Evolutionary conservation across 2,329 filamentous ascomycete species (phyloP).

Genomic region (Fusarium tupiense): DNA sequence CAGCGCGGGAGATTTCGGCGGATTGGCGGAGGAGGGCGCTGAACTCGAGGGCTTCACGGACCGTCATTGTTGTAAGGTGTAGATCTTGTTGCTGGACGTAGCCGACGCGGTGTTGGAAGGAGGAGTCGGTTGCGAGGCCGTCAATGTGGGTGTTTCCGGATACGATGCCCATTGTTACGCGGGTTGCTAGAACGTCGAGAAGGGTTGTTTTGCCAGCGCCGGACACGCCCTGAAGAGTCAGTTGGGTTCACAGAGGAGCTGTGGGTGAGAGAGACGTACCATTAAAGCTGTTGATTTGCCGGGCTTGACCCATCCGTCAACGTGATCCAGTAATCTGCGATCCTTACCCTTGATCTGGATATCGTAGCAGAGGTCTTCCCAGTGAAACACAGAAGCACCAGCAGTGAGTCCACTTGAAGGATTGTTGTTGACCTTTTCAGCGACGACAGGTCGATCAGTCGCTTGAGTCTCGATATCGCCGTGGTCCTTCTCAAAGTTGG

Average conservation of each 20-base stretch:
- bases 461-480: slow-evolving; percentile 39
- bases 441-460: slow-evolving; percentile 38
- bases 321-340: slow-evolving; percentile 73
- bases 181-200: slow-evolving; percentile 76
- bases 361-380: slow-evolving; percentile 72
- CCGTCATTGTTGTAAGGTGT: slow-evolving; percentile 74
- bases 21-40: slow-evolving; percentile 75
- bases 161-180: slow-evolving; percentile 79
- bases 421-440: slow-evolving; percentile 22
- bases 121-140: slow-evolving; percentile 67
- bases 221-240: slow-evolving; percentile 62
- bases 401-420: background rate
- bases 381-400: slow-evolving; percentile 67
- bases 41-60: slow-evolving; percentile 62
- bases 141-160: slow-evolving; percentile 77
- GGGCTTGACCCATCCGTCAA: slow-evolving; percentile 82
- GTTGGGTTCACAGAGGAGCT: background rate
- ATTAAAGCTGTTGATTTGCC: slow-evolving; percentile 71
- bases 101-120: slow-evolving; percentile 75
- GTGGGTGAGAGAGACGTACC: background rate
- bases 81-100: slow-evolving; percentile 80
- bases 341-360: slow-evolving; percentile 72
- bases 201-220: slow-evolving; percentile 82
- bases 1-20: slow-evolving; percentile 56
- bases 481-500: slow-evolving; percentile 62